Conservation (phyloP, 768 basidiomycete species). For the Pulveroboletus sp. region DNA sequence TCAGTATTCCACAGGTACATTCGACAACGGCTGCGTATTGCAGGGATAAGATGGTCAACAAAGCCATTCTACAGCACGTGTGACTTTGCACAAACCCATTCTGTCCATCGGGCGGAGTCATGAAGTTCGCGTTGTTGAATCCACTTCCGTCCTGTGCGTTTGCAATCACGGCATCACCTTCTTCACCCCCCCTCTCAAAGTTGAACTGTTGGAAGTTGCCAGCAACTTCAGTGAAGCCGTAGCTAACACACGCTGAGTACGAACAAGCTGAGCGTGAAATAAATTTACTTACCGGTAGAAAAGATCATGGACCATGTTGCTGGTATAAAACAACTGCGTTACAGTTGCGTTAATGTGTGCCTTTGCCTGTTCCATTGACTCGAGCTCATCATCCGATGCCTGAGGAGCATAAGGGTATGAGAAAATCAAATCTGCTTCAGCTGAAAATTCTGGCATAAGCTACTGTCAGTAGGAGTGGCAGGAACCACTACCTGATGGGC, state of each 20-base stretch:
- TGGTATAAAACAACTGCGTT: constrained; percentile 86
- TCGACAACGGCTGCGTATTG: constrained; percentile 56
- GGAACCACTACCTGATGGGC: constrained; percentile 51
- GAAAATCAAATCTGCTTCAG: constrained; percentile 37
- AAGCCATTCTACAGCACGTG: not conserved
- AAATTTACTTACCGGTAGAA: constrained; percentile 54
- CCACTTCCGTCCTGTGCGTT: constrained; percentile 96
- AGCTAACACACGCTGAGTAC: constrained; percentile 38
- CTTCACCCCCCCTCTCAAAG: constrained; percentile 84
- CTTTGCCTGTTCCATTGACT: constrained; percentile 67
- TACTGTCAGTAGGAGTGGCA: not conserved
- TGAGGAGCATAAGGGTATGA: constrained; percentile 74
- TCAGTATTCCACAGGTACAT: constrained; percentile 97
- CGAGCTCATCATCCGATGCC: constrained; percentile 41
- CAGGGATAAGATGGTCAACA: not conserved
- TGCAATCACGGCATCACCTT: constrained; percentile 86
- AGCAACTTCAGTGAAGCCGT: constrained; percentile 86
- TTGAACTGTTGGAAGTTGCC: constrained; percentile 99
- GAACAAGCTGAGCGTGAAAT: not conserved
- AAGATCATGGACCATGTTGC: constrained; percentile 76
- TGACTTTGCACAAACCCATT: constrained; percentile 46
- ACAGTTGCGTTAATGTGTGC: constrained; percentile 83
- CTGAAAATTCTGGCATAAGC: constrained; percentile 3
- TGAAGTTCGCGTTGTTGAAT: constrained; percentile 90
- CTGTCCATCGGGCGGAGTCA: constrained; percentile 79